Conservation (phyloP, 2,329 filamentous ascomycete genomes). For the Waltergamsia citrina region DNA sequence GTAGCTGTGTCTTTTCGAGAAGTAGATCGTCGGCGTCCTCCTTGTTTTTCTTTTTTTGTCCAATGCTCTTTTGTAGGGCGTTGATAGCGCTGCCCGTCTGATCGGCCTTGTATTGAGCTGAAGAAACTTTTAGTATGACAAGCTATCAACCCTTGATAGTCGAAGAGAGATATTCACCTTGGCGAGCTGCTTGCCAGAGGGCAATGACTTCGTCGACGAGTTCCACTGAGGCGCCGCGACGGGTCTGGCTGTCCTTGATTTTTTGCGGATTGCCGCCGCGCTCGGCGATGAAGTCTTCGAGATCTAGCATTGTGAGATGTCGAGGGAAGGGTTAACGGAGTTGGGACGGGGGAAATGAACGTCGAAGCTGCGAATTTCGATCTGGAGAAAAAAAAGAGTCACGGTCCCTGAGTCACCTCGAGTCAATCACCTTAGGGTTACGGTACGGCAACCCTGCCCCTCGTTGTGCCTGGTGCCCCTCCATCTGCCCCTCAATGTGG, state of each 20-base stretch:
- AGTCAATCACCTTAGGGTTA: no score
- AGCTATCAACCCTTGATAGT: no score
- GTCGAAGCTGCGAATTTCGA: no score
- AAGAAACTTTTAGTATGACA: no score
- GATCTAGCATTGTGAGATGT: conserved; percentile 80
- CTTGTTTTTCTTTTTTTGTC: conserved; percentile 87
- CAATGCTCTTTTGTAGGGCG: conserved; percentile 81
- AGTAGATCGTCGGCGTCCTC: conserved; percentile 77
- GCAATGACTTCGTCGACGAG: conserved; percentile 85
- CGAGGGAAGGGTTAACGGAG: no score
- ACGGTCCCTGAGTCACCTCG: no score
- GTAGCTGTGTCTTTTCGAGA: conserved; percentile 65
- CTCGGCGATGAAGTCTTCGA: conserved; percentile 72
- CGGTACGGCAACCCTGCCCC: no score
- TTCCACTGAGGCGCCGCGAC: conserved; percentile 70
- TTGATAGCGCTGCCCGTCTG: conserved; percentile 83
- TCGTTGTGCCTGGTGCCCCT: no score
- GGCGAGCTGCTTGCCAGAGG: conserved; percentile 77
- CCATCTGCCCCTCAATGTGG: no score
- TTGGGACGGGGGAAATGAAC: no score
- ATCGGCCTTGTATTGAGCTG: conserved; percentile 62
- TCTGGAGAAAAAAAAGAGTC: no score
- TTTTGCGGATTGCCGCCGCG: conserved; percentile 85
- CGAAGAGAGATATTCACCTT: conserved; percentile 31
- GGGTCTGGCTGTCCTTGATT: conserved; percentile 85